phyloP scores from a whole-genome alignment of 2,329 filamentous ascomycete genomes.

The Trichoderma harzianum region DNA sequence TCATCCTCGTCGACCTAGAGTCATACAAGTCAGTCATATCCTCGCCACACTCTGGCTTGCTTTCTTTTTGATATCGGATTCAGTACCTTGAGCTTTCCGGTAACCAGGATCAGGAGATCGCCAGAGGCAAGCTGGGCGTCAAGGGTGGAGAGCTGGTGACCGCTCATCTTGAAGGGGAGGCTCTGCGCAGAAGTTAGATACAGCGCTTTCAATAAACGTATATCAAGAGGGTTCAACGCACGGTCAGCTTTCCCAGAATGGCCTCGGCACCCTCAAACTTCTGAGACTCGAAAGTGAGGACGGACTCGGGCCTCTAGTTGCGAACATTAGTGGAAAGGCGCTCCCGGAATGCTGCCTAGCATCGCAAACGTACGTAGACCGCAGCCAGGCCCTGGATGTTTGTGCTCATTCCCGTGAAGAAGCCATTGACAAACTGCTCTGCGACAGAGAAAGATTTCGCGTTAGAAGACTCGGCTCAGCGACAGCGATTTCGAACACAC shows the following conservation, averaged over 20 bases:
- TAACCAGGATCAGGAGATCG: conserved; percentile 82
- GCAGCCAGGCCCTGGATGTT: conserved; percentile 45
- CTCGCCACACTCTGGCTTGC: not conserved
- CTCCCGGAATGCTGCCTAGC: not conserved
- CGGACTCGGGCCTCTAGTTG: conserved; percentile 53
- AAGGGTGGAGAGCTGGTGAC: conserved; percentile 71
- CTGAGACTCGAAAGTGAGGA: conserved; percentile 85
- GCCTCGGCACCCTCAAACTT: conserved; percentile 59
- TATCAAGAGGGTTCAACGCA: conserved; percentile 42
- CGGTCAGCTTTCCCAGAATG: conserved; percentile 79
- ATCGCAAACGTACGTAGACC: conserved; percentile 62
- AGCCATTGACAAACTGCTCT: conserved; percentile 88
- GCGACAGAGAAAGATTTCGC: conserved; percentile 1
- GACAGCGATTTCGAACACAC: conserved; percentile 24
- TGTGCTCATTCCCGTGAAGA: conserved; percentile 60
- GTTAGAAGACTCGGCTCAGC: conserved; percentile 14
- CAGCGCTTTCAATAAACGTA: not conserved
- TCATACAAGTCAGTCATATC: not conserved
- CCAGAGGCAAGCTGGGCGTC: conserved; percentile 79
- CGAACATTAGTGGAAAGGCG: not conserved
- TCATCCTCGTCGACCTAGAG: conserved; percentile 16
- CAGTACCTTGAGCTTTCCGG: conserved; percentile 74
- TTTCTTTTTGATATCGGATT: accelerated
- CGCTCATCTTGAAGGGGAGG: conserved; percentile 78
- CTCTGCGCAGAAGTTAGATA: conserved; percentile 44